These are phyloP conservation scores for Phytophthora pistaciae DNA, from an alignment of 352 stramenopile species.

Conservation along the genomic window DNA sequence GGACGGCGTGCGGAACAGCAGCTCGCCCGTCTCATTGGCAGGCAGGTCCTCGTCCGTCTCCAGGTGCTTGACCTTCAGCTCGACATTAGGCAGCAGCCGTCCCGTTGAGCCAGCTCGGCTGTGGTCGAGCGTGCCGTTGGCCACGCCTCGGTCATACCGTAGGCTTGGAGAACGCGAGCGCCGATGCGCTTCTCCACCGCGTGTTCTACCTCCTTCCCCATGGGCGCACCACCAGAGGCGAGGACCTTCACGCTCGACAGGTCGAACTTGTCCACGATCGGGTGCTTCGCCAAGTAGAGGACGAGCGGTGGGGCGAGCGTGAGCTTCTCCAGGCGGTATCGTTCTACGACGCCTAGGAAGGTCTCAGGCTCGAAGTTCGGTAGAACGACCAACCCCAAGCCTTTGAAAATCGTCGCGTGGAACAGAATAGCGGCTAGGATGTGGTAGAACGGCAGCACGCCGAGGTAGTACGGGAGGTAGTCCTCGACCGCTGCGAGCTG, in stretches of 20 bases:
- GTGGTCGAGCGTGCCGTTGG: slow-evolving; percentile 23
- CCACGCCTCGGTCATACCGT: slow-evolving; percentile 60
- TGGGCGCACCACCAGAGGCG: slow-evolving; percentile 81
- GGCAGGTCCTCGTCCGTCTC: slow-evolving; percentile 46
- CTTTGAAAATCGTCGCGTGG: slow-evolving; percentile 85
- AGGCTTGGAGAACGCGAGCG: slow-evolving; percentile 41
- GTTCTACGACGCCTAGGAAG: slow-evolving; percentile 87
- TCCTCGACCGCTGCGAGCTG: slow-evolving; percentile 29
- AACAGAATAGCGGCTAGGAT: slow-evolving; percentile 93
- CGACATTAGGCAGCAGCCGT: slow-evolving; percentile 50
- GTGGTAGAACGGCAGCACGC: slow-evolving; percentile 95
- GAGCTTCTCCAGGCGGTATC: slow-evolving; percentile 36
- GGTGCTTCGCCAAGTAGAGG: slow-evolving; percentile 83
- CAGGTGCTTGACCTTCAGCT: slow-evolving; percentile 50
- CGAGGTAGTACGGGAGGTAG: slow-evolving; percentile 32
- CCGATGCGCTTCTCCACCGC: slow-evolving; percentile 27
- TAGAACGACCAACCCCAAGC: slow-evolving; percentile 85
- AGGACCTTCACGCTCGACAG: slow-evolving; percentile 78
- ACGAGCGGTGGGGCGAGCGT: slow-evolving; percentile 87
- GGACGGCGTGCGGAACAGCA: slow-evolving; percentile 86
- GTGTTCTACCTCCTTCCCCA: slow-evolving; percentile 82
- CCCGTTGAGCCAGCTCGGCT: slow-evolving; percentile 38
- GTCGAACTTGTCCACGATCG: slow-evolving; percentile 90
- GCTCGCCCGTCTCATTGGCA: slow-evolving; percentile 59
- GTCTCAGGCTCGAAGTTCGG: slow-evolving; percentile 90